phyloP scores from a whole-genome alignment of 768 basidiomycete genomes.

The Auricularia sp. region DNA sequence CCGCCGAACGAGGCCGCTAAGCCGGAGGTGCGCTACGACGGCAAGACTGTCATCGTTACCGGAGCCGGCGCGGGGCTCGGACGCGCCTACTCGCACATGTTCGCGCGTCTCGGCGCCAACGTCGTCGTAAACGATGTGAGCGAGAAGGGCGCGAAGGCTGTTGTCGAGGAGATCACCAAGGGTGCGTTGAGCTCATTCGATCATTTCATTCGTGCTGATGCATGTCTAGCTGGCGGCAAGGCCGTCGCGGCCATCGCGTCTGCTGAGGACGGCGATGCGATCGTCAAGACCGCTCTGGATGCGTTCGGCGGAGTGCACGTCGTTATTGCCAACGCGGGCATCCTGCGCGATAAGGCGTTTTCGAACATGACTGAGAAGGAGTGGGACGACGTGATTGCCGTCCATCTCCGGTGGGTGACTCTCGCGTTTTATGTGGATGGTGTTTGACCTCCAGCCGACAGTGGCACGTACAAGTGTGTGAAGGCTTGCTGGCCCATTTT shows the following conservation, averaged over 20 bases:
- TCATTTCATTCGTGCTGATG: neutral
- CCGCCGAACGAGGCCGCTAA: conserved; percentile 60
- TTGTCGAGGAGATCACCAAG: conserved; percentile 78
- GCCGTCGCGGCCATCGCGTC: conserved; percentile 76
- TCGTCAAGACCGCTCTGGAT: conserved; percentile 79
- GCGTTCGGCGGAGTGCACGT: conserved; percentile 83
- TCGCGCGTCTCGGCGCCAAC: conserved; percentile 85
- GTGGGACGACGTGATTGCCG: conserved; percentile 85
- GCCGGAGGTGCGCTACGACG: conserved; percentile 69
- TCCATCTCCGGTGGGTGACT: conserved; percentile 55
- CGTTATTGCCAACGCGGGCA: conserved; percentile 87
- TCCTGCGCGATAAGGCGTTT: conserved; percentile 90
- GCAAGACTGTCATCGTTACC: conserved; percentile 87
- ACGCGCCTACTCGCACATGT: conserved; percentile 86
- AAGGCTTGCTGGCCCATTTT: conserved; percentile 96
- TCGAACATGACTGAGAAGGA: conserved; percentile 79
- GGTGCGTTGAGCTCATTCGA: conserved; percentile 27
- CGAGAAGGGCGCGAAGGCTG: conserved; percentile 70
- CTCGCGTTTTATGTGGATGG: neutral
- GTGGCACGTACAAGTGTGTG: conserved; percentile 87
- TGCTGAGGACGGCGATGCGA: conserved; percentile 82
- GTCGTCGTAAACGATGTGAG: conserved; percentile 94
- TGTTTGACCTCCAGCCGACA: conserved; percentile 14
- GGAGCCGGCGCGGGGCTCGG: conserved; percentile 94
- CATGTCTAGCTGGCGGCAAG: conserved; percentile 67